Evolutionary conservation across 2,329 filamentous ascomycete genomes (phyloP), one percentile per base, ranked within the genome.

Genomic region (Neopestalotiopsis clavispora): DNA sequence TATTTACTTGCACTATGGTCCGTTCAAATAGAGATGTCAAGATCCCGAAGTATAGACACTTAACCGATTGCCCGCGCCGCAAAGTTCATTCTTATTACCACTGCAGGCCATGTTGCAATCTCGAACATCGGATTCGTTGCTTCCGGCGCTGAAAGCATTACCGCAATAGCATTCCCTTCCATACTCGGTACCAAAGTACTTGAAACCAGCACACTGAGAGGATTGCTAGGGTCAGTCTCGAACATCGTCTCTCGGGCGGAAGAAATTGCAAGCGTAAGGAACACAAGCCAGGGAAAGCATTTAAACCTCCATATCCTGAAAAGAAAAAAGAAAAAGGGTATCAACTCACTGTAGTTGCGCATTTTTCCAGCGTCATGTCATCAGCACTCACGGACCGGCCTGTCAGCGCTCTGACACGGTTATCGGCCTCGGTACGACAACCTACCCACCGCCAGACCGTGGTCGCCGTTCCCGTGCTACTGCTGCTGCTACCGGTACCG

Each of bases 81-180:
- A 81, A 4, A 75, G 67, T 71, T 79, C 58, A 28, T 32, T 67
- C 57, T 45, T 62, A 69, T 34, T 67, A 63, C 17, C 40, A 66
- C n/a, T 67, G 42, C 32, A 75, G 23, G 20, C 12, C 70, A 32
- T 62, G 56, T 57, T 60, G 28, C 69, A 68, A 7, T 68, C 57
- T 14, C 9, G 40, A 5, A 32, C 42, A 17, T 10, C 17, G n/a
- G 52, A 49, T 14, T 38, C 42, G 14, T 13, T 67, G 67, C 75
- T 78, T 10, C 74, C 75, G 2, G 68, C 69, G 14, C 70, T 72
- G 38, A 82, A 71, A n/a, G 32, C 69, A 68, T 81, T 78, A 10
- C 77, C 80, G 65, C 80, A 83, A 68, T 77, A 82, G 74, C 78
- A 79, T 71, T 80, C 79, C 13, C 76, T 68, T 17, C 75, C 75